Evolutionary conservation across 2,329 filamentous ascomycete species (phyloP), one percentile per base, ranked within the genome.

Genomic region (Neospermospora avenae): DNA sequence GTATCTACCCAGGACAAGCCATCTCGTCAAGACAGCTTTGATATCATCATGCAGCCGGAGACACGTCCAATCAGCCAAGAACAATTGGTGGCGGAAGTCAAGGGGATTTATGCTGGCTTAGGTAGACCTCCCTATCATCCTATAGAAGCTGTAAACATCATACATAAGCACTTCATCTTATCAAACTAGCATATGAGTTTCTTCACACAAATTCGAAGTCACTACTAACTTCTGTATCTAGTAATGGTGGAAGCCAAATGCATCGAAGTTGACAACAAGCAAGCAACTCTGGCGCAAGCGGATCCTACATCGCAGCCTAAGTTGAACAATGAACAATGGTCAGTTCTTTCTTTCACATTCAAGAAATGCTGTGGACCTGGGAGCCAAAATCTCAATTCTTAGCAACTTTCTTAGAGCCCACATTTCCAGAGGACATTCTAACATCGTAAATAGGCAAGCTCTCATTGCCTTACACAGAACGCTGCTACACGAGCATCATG

Each of bases 241-340:
- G 87, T 91, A 0, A 90, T 95, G 85, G 90, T 96, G 0, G 98
- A 71, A 85, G 84, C 24, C 91, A 95, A 67, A 93, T 91, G 93
- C 67, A 93, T 96, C 0, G 88, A 96, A 57, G 87, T 96, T 0
- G 90, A 93, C 66, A 85, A 84, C 46, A 79, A 82, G 49, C 83
- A 87, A 67, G 77, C 78, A 5, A 74, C 77, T 20, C 76, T 78
- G 5, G 80, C 83, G 0, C 82, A 85, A 0, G 75, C 79, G 10
- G 76, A 75, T 60, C 59, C 65, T 0, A 72, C 77, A 1, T 68
- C 76, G 0, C 73, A 76, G 1, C 73, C 73, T 0, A 77, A 78
- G 16, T 72, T 87, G 0, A 84, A 78, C 24, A 77, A 82, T 42
- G 86, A 93, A 55, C 89, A 96, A 67, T 96, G 90, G 88, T 51